Evolutionary conservation across 2,329 filamentous ascomycete species (phyloP).

Genomic region (Cladosporium sphaerospermum): DNA sequence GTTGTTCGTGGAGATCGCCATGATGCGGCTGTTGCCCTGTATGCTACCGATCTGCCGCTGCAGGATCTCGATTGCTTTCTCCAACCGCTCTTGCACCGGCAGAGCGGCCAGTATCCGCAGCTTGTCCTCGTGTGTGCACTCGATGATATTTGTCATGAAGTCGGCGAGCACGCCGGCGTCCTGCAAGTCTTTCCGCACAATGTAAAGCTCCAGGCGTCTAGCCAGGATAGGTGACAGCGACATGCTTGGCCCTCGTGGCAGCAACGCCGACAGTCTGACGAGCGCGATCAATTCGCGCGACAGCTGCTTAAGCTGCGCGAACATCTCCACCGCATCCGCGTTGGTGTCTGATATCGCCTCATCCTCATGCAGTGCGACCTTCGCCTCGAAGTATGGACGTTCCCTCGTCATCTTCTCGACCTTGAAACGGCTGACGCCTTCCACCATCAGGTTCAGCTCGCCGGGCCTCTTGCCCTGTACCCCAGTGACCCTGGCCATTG

Average conservation of each 20-base stretch:
- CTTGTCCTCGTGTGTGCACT: conserved; percentile 85
- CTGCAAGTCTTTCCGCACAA: conserved; percentile 70
- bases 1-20: conserved; percentile 63
- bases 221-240: conserved; percentile 78
- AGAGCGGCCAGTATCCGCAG: conserved; percentile 77
- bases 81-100: conserved; percentile 69
- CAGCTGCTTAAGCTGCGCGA: conserved; percentile 73
- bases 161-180: conserved; percentile 86
- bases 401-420: conserved; percentile 71
- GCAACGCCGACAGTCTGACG: conserved; percentile 75
- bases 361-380: conserved; percentile 66
- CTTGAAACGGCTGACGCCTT: conserved; percentile 72
- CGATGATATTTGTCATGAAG: conserved; percentile 92
- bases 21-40: conserved; percentile 81
- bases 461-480: conserved; percentile 43
- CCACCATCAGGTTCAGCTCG: conserved; percentile 76
- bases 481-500: conserved; percentile 51
- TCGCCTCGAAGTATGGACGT: conserved; percentile 78
- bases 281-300: conserved; percentile 82
- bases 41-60: conserved; percentile 75
- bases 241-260: conserved; percentile 61
- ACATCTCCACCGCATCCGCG: conserved; percentile 61
- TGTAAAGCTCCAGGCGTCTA: conserved; percentile 78
- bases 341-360: conserved; percentile 45
- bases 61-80: conserved; percentile 76